Percentiles rank a stretch among this genome's conserved stretches.
These are phyloP conservation scores for Tulasnella sp. DNA, from an alignment of 768 basidiomycete genomes.

Conservation along the genomic window DNA sequence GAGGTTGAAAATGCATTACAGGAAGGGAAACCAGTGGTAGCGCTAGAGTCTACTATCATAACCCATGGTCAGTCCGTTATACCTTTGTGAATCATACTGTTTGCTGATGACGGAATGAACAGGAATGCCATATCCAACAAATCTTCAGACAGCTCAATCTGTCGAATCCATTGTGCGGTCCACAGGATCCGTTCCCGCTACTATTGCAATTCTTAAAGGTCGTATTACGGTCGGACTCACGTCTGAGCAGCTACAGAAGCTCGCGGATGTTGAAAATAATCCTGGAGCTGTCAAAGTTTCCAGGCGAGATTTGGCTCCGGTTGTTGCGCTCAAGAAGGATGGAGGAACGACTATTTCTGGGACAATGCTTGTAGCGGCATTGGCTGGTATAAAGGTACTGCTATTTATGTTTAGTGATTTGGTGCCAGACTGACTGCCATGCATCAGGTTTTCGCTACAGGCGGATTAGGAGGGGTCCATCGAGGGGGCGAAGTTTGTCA, in stretches of 20 bases:
- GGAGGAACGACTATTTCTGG: slow-evolving; percentile 52
- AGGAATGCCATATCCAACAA: slow-evolving; percentile 67
- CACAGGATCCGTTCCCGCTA: slow-evolving; percentile 75
- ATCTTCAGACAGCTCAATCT: slow-evolving; percentile 53
- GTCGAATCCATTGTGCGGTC: slow-evolving; percentile 63
- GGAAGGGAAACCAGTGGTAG: slow-evolving; percentile 57
- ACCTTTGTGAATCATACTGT: background rate
- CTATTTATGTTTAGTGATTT: slow-evolving; percentile 19
- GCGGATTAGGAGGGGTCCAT: slow-evolving; percentile 84
- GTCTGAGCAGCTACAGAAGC: slow-evolving; percentile 45
- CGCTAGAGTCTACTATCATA: slow-evolving; percentile 83
- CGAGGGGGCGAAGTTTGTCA: slow-evolving; percentile 56
- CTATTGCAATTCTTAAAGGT: slow-evolving; percentile 73
- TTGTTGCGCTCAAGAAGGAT: slow-evolving; percentile 50
- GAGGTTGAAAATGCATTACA: slow-evolving; percentile 75
- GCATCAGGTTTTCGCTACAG: slow-evolving; percentile 72
- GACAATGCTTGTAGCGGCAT: slow-evolving; percentile 33
- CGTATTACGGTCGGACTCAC: slow-evolving; percentile 76
- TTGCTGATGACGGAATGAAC: background rate
- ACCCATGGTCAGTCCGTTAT: slow-evolving; percentile 47
- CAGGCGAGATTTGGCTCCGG: slow-evolving; percentile 64
- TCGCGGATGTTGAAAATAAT: slow-evolving; percentile 41
- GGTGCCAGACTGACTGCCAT: background rate
- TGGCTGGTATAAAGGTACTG: slow-evolving; percentile 83
- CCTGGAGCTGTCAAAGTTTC: slow-evolving; percentile 41